These are phyloP conservation scores for Hymenotorrendiella dingleyae DNA, from an alignment of 2,329 filamentous ascomycete species.

Conservation along the genomic window DNA sequence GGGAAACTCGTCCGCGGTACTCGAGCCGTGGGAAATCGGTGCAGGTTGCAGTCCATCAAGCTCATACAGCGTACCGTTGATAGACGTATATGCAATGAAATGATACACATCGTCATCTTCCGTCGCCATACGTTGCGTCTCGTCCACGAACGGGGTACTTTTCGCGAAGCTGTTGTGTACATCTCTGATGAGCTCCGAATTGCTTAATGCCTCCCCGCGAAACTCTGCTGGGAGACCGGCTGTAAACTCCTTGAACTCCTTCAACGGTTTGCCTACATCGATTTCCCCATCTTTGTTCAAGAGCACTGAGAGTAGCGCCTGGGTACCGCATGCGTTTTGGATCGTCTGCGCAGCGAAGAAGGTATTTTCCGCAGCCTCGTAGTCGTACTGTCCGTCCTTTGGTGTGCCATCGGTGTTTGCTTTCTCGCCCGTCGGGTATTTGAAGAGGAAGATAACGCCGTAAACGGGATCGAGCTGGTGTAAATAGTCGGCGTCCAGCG, in stretches of 20 bases:
- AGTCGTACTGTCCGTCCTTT: conserved; percentile 76
- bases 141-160: conserved; percentile 83
- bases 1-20: conserved; percentile 66
- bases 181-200: conserved; percentile 53
- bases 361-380: conserved; percentile 64
- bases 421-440: conserved; percentile 71
- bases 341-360: conserved; percentile 98
- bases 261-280: conserved; percentile 54
- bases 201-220: conserved; percentile 64
- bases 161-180: conserved; percentile 71
- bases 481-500: conserved; percentile 72
- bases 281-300: conserved; percentile 70
- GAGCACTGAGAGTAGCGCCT: conserved; percentile 85
- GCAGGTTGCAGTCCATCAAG: conserved; percentile 90
- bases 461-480: conserved; percentile 71
- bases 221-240: conserved; percentile 60
- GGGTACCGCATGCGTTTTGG: conserved; percentile 96
- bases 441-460: conserved; percentile 99
- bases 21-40: conserved; percentile 81
- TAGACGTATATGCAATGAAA: conserved; percentile 89
- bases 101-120: conserved; percentile 91
- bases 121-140: conserved; percentile 66
- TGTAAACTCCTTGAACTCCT: conserved; percentile 68
- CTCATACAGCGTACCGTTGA: conserved; percentile 81
- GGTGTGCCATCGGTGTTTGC: conserved; percentile 52